phyloP scores from a whole-genome alignment of 148 eudicot species.

The Silene latifolia region DNA sequence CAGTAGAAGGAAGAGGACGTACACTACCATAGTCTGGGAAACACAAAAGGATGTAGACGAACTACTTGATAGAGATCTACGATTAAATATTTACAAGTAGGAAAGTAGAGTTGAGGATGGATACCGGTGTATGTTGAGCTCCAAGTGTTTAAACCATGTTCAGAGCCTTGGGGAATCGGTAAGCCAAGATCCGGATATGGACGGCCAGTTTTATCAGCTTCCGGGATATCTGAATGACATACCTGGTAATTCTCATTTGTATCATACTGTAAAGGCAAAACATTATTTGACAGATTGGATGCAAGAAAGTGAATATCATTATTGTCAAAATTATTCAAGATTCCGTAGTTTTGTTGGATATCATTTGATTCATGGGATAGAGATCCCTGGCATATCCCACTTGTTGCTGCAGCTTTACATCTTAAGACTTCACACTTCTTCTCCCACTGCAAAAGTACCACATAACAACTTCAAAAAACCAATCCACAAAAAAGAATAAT shows the following conservation, averaged over 20 bases:
- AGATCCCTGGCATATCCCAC: slow-evolving; percentile 38
- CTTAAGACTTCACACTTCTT: slow-evolving; percentile 56
- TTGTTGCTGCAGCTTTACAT: slow-evolving; percentile 35
- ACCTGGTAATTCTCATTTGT: slow-evolving; percentile 90
- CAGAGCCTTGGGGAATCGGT: slow-evolving; percentile 22
- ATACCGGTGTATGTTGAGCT: slow-evolving; percentile 27
- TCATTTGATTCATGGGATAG: slow-evolving; percentile 46
- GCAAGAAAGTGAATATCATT: slow-evolving; percentile 43
- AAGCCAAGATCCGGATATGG: slow-evolving; percentile 23
- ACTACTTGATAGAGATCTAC: neutral
- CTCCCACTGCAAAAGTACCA: slow-evolving; percentile 68
- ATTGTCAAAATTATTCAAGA: slow-evolving; percentile 46
- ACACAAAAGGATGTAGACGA: slow-evolving; percentile 6
- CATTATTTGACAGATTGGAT: slow-evolving; percentile 51
- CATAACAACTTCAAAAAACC: neutral
- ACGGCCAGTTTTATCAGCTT: slow-evolving; percentile 34
- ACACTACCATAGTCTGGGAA: slow-evolving; percentile 35
- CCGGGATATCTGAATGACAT: slow-evolving; percentile 43
- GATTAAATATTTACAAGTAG: neutral
- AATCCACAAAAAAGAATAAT: neutral
- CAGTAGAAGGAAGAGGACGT: slow-evolving; percentile 19
- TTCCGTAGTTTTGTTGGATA: slow-evolving; percentile 73
- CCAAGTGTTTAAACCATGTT: slow-evolving; percentile 19
- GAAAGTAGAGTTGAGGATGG: neutral
- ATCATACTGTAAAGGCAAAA: slow-evolving; percentile 88